Base-by-base conservation (phyloP, 2,329 filamentous ascomycete species). In the Lanzia echinophila region DNA sequence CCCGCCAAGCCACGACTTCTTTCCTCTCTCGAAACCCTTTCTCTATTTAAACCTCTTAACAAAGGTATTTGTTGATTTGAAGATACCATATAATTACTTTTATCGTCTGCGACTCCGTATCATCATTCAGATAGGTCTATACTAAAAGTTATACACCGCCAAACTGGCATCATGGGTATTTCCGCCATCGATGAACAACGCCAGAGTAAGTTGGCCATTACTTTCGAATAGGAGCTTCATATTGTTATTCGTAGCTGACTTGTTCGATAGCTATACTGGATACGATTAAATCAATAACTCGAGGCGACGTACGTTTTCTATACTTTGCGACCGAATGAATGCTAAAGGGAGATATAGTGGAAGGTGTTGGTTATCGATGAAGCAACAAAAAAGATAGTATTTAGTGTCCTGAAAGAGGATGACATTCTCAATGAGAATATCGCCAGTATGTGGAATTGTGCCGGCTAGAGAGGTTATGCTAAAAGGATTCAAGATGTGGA, bases 401-500 rank as follows among this genome's bases (percentile, higher is more conserved):
- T 95, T 72, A 95, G 92, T 76, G 87, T 89, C 45, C 82, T 92
- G 69, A 92, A 90, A 66, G 88, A 96, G 75, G 92, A 99, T 81
- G 90, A 96, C 67, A 95, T 99, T 62, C 86, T 99, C 73, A 95
- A 95, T 69, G 84, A 90, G 72, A 96, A 96, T 70, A 88, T 99
- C 71, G 92, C 91, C 62, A 96, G 91, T 96, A 64, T 44, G 66
- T 66, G n/a, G 3, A 31, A 15, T 24, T 45, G 17, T 15, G 17
- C n/a, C 17, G 15, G 6, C 13, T 33, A 31, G 15, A 19, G 19
- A 48, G 41, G 13, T 50, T 42, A 41, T 56, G 39, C 56, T 60
- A 50, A 60, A 39, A 53, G 45, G 49, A 56, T 54, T 20, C 56
- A 71, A 95, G 91, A 96, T 72, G 92, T 99, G 70, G 92, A 97